Evolutionary conservation across 192 early-diverging fungal genomes (phyloP).

Genomic region (Coemansia sp.): DNA sequence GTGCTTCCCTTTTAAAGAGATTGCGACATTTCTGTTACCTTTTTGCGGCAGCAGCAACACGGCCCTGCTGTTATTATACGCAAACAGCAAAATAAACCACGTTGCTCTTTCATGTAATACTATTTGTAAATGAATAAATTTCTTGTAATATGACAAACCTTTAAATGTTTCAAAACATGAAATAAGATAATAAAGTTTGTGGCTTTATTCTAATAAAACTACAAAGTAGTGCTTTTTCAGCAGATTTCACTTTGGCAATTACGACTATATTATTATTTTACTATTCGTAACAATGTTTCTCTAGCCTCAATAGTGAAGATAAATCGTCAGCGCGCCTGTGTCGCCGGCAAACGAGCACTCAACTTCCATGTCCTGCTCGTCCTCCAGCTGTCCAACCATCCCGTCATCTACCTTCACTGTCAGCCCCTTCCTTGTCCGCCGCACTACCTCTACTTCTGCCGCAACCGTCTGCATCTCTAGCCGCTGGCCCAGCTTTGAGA

Average conservation of each 20-base stretch:
- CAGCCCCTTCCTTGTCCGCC: conserved; percentile 56
- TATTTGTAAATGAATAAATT: neutral
- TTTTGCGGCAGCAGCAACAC: too few species aligned
- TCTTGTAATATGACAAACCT: neutral
- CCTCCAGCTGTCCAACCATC: conserved; percentile 60
- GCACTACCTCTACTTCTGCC: conserved; percentile 43
- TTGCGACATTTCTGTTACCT: neutral
- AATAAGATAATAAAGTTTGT: neutral
- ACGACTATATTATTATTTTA: neutral
- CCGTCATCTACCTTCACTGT: conserved; percentile 61
- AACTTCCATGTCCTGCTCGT: conserved; percentile 68
- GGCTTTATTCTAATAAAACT: neutral
- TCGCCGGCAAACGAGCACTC: conserved; percentile 46
- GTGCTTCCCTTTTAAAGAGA: neutral
- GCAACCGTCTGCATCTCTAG: conserved; percentile 51
- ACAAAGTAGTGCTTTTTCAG: neutral
- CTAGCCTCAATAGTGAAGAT: conserved; percentile 31
- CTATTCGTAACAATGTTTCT: neutral
- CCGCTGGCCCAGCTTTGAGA: conserved; percentile 53
- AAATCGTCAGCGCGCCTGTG: conserved; percentile 41
- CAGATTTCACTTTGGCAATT: neutral
- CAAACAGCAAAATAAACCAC: neutral
- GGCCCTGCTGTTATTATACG: neutral
- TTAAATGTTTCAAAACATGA: neutral
- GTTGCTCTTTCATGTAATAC: neutral